Evolutionary conservation across 2,329 filamentous ascomycete genomes (phyloP).

Genomic region (Chaetomium sp.): DNA sequence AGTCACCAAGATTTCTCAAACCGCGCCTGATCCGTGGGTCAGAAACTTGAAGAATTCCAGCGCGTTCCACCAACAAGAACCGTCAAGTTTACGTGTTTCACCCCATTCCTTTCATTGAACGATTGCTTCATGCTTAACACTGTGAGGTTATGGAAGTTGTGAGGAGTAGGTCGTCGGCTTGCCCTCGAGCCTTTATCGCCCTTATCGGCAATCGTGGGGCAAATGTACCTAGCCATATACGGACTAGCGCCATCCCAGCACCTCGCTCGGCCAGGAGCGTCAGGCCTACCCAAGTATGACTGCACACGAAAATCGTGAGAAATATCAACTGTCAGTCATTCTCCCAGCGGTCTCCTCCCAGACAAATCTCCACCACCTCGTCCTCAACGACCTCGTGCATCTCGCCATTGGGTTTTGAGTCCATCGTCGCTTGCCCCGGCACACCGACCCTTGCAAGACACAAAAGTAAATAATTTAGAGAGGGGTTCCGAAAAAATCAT

Average conservation of each 20-base stretch:
- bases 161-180: too few relatives aligned
- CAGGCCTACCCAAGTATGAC: slow-evolving; percentile 25
- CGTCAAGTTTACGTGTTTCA: not conserved
- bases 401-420: slow-evolving; percentile 1
- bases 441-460: slow-evolving; percentile 1
- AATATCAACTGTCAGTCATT: slow-evolving; percentile 27
- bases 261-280: slow-evolving; percentile 19
- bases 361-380: slow-evolving; percentile 14
- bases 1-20: too few relatives aligned
- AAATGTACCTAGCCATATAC: slow-evolving; percentile 12
- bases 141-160: not conserved
- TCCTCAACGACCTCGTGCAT: slow-evolving; percentile 16
- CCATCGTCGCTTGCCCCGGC: slow-evolving; percentile 1
- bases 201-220: slow-evolving; percentile 31
- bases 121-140: slow-evolving; percentile 2
- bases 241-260: slow-evolving; percentile 13
- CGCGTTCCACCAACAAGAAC: not conserved
- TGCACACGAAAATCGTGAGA: slow-evolving; percentile 35
- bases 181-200: slow-evolving; percentile 22
- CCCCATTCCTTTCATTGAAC: not conserved
- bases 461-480: slow-evolving; percentile 12
- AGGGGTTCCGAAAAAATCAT: slow-evolving; percentile 25
- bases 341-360: slow-evolving; percentile 19
- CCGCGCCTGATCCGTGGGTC: too few relatives aligned
- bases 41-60: too few relatives aligned